These are phyloP conservation scores for Cymbopogon flexuosus DNA, from an alignment of 202 grass and related monocot genomes.

Conservation along the genomic window DNA sequence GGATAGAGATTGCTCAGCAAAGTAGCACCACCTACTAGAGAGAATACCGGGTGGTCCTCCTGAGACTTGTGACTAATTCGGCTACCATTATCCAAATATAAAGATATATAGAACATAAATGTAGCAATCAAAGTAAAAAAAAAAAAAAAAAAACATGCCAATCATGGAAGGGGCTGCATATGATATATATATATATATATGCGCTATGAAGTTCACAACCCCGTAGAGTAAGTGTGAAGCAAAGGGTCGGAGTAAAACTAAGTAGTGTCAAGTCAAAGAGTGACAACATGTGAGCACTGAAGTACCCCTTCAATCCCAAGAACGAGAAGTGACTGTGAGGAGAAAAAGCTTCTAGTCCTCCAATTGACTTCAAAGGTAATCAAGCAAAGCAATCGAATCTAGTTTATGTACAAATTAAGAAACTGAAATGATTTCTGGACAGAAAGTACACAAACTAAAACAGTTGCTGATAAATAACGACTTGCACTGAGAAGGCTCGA, in stretches of 20 bases:
- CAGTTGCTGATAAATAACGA: not conserved
- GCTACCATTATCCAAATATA: conserved; percentile 8
- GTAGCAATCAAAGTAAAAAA: conserved; percentile 27
- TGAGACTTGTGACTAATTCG: not conserved
- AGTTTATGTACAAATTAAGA: conserved; percentile 14
- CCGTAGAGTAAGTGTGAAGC: not conserved
- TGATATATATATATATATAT: not conserved
- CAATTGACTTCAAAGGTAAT: conserved; percentile 15
- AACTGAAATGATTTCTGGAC: not conserved
- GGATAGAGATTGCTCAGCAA: conserved; percentile 11
- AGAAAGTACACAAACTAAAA: not conserved
- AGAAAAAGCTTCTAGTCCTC: not conserved
- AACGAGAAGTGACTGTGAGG: not conserved
- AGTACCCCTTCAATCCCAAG: conserved; percentile 33
- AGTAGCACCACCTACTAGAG: not conserved
- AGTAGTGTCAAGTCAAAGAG: not conserved
- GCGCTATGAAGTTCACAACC: not conserved
- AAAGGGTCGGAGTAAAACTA: conserved; percentile 26
- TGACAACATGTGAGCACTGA: conserved; percentile 33
- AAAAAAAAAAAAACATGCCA: conserved; percentile 19
- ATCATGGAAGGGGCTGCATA: not conserved
- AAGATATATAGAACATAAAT: not conserved
- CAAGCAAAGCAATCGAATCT: conserved; percentile 10
- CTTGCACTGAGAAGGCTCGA: conserved; percentile 11
- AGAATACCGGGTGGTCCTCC: not conserved